Evolutionary conservation across 805 yeast species (phyloP).

Genomic region (Lipomyces starkeyi): DNA sequence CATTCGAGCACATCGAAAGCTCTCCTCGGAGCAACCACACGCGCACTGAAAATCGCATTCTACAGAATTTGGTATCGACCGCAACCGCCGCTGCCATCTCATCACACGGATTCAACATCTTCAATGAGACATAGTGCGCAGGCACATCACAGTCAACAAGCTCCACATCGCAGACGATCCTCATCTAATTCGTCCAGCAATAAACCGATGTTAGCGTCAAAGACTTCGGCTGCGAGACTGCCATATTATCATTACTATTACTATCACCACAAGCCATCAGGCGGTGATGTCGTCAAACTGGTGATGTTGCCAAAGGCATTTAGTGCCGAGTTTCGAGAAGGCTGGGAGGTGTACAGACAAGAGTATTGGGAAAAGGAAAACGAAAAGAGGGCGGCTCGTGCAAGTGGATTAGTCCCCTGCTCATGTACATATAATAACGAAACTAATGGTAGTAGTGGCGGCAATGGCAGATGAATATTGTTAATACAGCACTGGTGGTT

Average conservation of each 20-base stretch:
- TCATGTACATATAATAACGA: slow-evolving; percentile 21
- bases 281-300: slow-evolving; percentile 78
- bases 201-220: neutral
- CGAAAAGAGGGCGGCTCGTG: slow-evolving; percentile 33
- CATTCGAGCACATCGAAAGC: slow-evolving; percentile 41
- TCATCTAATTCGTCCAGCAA: slow-evolving; percentile 27
- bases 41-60: slow-evolving; percentile 20
- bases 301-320: slow-evolving; percentile 83
- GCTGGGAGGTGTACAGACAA: slow-evolving; percentile 92
- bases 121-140: slow-evolving; percentile 2
- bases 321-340: slow-evolving; percentile 81
- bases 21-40: slow-evolving; percentile 52
- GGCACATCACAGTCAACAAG: slow-evolving; percentile 13
- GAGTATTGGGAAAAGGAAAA: slow-evolving; percentile 93
- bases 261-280: slow-evolving; percentile 47
- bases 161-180: slow-evolving; percentile 26
- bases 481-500: neutral
- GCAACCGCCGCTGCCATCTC: slow-evolving; percentile 10
- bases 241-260: slow-evolving; percentile 32
- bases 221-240: neutral
- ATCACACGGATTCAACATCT: slow-evolving; percentile 11
- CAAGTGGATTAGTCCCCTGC: slow-evolving; percentile 30
- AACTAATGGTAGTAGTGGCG: neutral
- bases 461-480: neutral
- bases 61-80: slow-evolving; percentile 25